Evolutionary conservation across 257 asterid species (phyloP), one percentile per base, ranked within the genome.

Genomic region (Solanum tacnaense): DNA sequence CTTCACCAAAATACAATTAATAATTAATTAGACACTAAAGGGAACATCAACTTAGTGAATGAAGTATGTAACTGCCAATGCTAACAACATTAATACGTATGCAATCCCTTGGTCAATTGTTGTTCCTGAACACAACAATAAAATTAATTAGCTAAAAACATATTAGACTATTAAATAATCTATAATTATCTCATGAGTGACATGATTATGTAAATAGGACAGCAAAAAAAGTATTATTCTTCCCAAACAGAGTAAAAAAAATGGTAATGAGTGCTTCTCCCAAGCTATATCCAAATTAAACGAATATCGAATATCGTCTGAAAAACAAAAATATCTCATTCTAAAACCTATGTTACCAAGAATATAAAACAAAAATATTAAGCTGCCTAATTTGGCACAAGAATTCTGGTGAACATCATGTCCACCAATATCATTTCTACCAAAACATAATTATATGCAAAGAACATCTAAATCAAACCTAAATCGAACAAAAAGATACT

Each of bases 21-120:
- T 86, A 84, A 83, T 67, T 74, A 74, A 74, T 90, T 92, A 94
- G 89, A 89, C 72, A 60, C 81, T 68, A 67, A 92, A 87, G 15
- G 94, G 91, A 72, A 88, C 91, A 86, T 93, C 95, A 73, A 92
- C 89, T 81, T 87, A 36, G 89, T 94, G 97, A 91, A 94, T 94
- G 89, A 94, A 88, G 67, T 94, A 93, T 31, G 95, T 94, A 83
- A 94, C 93, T 73, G 86, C 94, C 93, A 93, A 89, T 15, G 97
- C 97, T 88, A 92, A 84, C 90, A 92, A 25, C 97, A 94, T 94
- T 87, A 94, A 90, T 10, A 89, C 93, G 67, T 90, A 94, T 5
- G 97, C 95, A 79, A 94, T 92, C 88, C 95, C 94, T 88, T 94
- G 97, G 88, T 94, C 97, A 46, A 95, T 92, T 32, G 98, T 89